Evolutionary conservation across 345 rosid species (phyloP), one percentile per base, ranked within the genome.

Genomic region (Chamaenerion angustifolium): DNA sequence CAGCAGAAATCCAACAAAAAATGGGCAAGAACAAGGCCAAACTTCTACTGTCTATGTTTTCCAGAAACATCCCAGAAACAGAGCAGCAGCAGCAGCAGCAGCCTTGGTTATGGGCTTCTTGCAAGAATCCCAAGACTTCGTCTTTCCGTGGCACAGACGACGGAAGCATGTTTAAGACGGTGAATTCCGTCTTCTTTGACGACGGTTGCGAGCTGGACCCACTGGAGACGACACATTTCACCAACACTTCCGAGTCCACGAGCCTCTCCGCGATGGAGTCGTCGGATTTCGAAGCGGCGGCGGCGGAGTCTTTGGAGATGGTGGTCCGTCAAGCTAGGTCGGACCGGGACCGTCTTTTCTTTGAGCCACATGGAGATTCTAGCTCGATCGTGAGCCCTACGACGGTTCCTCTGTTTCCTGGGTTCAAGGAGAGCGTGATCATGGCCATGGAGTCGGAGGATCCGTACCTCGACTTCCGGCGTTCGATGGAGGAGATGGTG

Each of bases 181-280:
- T 85, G 1, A 88, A 85, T 70, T 80, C 94, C 0, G 75, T 78
- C 12, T 81, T 69, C 60, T 71, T 78, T 14, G 80, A 74, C 12
- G 52, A 40, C 16, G 49, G 47, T 3, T 16, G 27, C n/a, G 54
- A 57, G 17, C 61, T 21, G 2, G 57, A 58, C 27, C 53, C 70
- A 19, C 70, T 76, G 0, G 73, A 76, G 0, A 66, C 64, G 12
- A 63, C 81, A 1, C 61, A 69, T 68, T 72, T 72, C 76, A 75
- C n/a, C n/a, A n/a, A n/a, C n/a, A n/a, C n/a, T n/a, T n/a, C 81
- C 12, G 76, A 43, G 12, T 60, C 75, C 0, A 58, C 63, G 0
- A 71, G 76, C 65, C 60, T 58, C 56, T 68, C 63, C 7, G 56
- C 65, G 25, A 21, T 21, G 0, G 74, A 73, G 43, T 58, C 62